Conservation (phyloP, 495 filamentous ascomycete genomes). For the Trichoderma reesei region DNA sequence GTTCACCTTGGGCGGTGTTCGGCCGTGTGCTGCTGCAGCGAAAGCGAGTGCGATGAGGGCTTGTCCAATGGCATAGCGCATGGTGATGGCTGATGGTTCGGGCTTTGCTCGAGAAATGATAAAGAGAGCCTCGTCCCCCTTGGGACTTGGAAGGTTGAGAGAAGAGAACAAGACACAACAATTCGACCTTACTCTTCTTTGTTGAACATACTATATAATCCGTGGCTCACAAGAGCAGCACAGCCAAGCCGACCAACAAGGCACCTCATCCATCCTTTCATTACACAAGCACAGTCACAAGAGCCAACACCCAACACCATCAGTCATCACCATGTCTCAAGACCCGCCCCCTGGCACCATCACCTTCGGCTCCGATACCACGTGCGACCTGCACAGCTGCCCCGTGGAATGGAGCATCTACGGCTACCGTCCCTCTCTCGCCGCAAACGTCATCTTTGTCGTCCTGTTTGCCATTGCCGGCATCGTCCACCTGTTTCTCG, state of each 20-base stretch:
- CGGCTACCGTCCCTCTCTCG: conserved; percentile 23
- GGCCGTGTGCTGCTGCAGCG: too few relatives aligned
- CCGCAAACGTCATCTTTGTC: conserved; percentile 20
- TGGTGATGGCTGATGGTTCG: too few relatives aligned
- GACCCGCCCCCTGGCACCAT: conserved; percentile 14
- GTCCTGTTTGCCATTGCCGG: conserved; percentile 17
- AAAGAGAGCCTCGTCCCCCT: too few relatives aligned
- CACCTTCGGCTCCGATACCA: conserved; percentile 24
- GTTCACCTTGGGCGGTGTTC: too few relatives aligned
- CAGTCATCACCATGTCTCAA: not conserved
- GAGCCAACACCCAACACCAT: not conserved
- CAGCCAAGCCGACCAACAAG: not conserved
- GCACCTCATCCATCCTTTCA: not conserved
- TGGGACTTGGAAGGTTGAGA: too few relatives aligned
- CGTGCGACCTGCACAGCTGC: conserved; percentile 28
- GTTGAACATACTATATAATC: too few relatives aligned
- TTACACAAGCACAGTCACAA: not conserved
- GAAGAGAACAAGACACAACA: too few relatives aligned
- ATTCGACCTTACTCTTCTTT: too few relatives aligned
- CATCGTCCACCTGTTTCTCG: conserved; percentile 24
- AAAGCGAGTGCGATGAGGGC: too few relatives aligned
- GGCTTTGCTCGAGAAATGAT: too few relatives aligned
- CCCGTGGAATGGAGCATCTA: conserved; percentile 25
- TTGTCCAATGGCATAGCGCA: too few relatives aligned
- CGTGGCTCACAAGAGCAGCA: too few relatives aligned